phyloP scores from a whole-genome alignment of 805 yeast genomes.

The Ogataea paraovalis region DNA sequence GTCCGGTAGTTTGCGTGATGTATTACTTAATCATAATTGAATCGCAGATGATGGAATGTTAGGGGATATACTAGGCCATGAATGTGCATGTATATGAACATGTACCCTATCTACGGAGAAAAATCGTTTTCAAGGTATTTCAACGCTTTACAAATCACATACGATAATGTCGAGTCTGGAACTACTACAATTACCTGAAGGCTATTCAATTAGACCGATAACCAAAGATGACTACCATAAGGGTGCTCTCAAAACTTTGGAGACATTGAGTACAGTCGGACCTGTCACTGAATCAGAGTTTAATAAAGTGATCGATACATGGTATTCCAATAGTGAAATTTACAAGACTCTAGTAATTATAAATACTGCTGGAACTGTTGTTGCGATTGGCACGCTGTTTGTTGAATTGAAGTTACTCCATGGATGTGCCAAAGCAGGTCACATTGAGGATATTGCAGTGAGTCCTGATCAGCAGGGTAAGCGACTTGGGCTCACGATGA shows the following conservation, averaged over 20 bases:
- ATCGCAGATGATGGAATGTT: no score
- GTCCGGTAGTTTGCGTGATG: no score
- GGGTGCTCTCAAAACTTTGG: slow-evolving; percentile 60
- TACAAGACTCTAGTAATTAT: slow-evolving; percentile 72
- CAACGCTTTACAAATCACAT: no score
- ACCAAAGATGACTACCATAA: slow-evolving; percentile 51
- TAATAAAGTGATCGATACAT: slow-evolving; percentile 46
- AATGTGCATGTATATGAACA: no score
- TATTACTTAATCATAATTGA: no score
- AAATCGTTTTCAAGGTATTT: no score
- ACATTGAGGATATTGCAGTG: slow-evolving; percentile 92
- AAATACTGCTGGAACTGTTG: slow-evolving; percentile 48
- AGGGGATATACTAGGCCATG: no score
- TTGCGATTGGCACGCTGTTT: slow-evolving; percentile 79
- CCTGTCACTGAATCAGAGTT: slow-evolving; percentile 51
- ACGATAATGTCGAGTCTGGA: no score
- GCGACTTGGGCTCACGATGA: slow-evolving; percentile 67
- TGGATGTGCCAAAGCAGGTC: slow-evolving; percentile 81
- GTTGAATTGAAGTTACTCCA: slow-evolving; percentile 84
- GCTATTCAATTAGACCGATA: slow-evolving; percentile 62
- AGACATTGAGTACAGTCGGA: slow-evolving; percentile 81
- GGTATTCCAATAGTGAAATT: slow-evolving; percentile 49
- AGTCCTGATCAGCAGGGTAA: slow-evolving; percentile 74
- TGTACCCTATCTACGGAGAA: no score
- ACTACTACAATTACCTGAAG: slow-evolving; percentile 26